These are phyloP conservation scores for Salisapilia sapeloensis DNA, from an alignment of 352 stramenopile species.

Conservation along the genomic window DNA sequence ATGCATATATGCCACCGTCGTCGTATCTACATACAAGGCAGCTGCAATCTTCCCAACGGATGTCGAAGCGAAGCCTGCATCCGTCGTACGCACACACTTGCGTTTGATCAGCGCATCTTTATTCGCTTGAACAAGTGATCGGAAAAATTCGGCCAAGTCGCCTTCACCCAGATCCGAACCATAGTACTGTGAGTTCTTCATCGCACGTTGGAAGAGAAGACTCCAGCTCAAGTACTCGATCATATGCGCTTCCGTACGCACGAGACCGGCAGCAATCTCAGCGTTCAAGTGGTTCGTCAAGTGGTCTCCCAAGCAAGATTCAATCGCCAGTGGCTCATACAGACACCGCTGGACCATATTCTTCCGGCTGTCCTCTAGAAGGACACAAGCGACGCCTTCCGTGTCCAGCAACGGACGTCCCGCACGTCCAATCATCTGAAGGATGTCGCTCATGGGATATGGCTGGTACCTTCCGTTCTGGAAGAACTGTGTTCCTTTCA, in stretches of 20 bases:
- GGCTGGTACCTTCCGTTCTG: conserved; percentile 89
- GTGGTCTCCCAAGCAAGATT: conserved; percentile 85
- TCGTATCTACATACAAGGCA: conserved; percentile 93
- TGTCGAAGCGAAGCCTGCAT: conserved; percentile 53
- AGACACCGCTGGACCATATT: conserved; percentile 97
- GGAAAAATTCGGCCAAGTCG: conserved; percentile 49
- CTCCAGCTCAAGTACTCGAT: conserved; percentile 96
- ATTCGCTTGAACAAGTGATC: conserved; percentile 54
- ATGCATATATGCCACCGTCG: conserved; percentile 66
- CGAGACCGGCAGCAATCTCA: conserved; percentile 87
- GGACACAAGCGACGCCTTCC: conserved; percentile 90
- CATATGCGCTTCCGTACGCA: conserved; percentile 78
- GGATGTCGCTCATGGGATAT: conserved; percentile 94
- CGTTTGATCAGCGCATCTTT: conserved; percentile 71
- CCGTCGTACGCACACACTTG: conserved; percentile 62
- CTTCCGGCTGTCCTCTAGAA: conserved; percentile 97
- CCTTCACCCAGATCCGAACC: conserved; percentile 37
- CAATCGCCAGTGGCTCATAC: conserved; percentile 94
- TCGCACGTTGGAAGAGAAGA: conserved; percentile 91
- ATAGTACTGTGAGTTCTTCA: conserved; percentile 95
- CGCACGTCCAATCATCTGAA: conserved; percentile 99
- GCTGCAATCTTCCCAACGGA: conserved; percentile 85
- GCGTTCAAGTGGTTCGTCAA: conserved; percentile 94
- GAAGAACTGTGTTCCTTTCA: conserved; percentile 99
- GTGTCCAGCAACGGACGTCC: conserved; percentile 93